Base-by-base conservation (phyloP, 2,329 filamentous ascomycete species). In the Escovopsis sp. region DNA sequence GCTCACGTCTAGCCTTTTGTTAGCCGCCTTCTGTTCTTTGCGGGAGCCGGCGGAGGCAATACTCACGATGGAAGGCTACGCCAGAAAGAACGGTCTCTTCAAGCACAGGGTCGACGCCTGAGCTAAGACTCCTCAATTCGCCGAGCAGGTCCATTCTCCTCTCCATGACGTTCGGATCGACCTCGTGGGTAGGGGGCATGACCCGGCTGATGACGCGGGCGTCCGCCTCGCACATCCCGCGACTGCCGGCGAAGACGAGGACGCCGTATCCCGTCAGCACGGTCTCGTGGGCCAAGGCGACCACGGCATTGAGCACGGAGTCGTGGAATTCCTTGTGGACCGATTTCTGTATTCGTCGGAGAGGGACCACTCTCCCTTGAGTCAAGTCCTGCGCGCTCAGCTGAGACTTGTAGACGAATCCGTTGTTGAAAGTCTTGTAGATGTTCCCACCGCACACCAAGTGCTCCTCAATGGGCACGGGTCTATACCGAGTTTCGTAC, bases 391-490 rank as follows among this genome's bases (percentile, higher is more conserved):
- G 47, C 40, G 57, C 47, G 44, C 61, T 65, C 11, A 76, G 54
- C 45, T 76, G 71, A 9, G 70, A 75, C 46, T 74, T 74, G 34
- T 78, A 69, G 34, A 81, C 63, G 39, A 64, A 68, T 39, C 66
- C 71, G 8, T 74, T 75, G 27, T 58, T 54, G 6, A 70, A 69
- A 15, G 76, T 73, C 4, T 72, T 68, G 50, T 84, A 85, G 9
- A 86, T 68, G 6, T 68, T 68, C 43, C 81, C 75, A 37, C 85
- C 79, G 53, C 77, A 81, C 4, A 86, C 81, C 1, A 87, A 63
- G 52, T 84, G 74, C 51, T 87, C 83, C 40, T 84, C 72, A 16
- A 88, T 76, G 0, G 82, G 81, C n/a, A 88, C 68, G 1, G 83
- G 82, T 2, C 76, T 71, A 54, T 85, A 87, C 41, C 70, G 73